Evolutionary conservation across 2,329 filamentous ascomycete species (phyloP).

Genomic region (Pyrenochaeta sp.): DNA sequence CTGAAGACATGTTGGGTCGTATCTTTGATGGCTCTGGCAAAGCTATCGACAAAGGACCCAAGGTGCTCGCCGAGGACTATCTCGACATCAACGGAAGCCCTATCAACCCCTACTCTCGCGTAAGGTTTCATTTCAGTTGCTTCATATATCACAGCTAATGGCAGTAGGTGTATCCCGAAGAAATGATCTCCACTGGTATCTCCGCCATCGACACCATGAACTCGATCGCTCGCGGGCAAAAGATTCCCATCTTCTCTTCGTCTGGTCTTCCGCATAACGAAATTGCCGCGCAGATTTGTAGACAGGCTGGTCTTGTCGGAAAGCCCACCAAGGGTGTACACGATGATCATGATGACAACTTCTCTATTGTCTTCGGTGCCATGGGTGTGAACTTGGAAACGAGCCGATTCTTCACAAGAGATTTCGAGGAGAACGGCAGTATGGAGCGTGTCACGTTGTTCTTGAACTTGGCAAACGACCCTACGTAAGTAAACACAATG

Average conservation of each 20-base stretch:
- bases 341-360: slow-evolving; percentile 98
- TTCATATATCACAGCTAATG: slow-evolving; percentile 33
- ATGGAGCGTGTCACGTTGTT: slow-evolving; percentile 97
- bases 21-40: slow-evolving; percentile 98
- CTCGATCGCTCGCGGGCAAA: slow-evolving; percentile 93
- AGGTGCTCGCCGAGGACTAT: slow-evolving; percentile 97
- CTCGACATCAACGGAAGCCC: slow-evolving; percentile 98
- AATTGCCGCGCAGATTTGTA: slow-evolving; percentile 98
- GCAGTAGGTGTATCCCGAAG: slow-evolving; percentile 90
- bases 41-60: slow-evolving; percentile 98
- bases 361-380: slow-evolving; percentile 98
- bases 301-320: slow-evolving; percentile 92
- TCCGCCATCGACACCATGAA: slow-evolving; percentile 98
- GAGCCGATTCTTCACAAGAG: slow-evolving; percentile 95
- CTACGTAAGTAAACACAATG: slow-evolving; percentile 74
- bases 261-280: slow-evolving; percentile 99
- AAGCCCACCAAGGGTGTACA: slow-evolving; percentile 95
- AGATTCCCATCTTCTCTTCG: slow-evolving; percentile 99
- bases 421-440: slow-evolving; percentile 99
- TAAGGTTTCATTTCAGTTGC: slow-evolving; percentile 56
- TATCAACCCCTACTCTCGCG: slow-evolving; percentile 97
- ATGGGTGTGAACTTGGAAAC: slow-evolving; percentile 99
- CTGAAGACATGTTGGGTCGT: slow-evolving; percentile 98
- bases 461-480: slow-evolving; percentile 98
- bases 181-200: slow-evolving; percentile 99